Conservation (phyloP, 768 basidiomycete genomes). For the Suillus subaureus region DNA sequence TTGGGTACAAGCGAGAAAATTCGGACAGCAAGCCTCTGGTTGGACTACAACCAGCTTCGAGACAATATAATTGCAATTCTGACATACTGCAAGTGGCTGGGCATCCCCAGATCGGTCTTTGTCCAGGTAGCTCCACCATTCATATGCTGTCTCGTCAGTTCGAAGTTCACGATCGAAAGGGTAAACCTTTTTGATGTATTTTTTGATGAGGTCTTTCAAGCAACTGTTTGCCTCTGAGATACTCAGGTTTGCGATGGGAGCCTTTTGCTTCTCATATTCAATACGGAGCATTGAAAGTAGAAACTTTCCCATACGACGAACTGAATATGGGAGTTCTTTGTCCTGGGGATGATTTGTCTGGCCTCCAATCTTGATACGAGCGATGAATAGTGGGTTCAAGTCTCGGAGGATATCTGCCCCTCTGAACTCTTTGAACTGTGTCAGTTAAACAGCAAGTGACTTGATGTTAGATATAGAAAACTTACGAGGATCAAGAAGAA, state of each 20-base stretch:
- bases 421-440: neutral
- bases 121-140: too few species aligned
- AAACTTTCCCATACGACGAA: neutral
- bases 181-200: neutral
- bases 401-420: neutral
- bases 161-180: too few species aligned
- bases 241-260: neutral
- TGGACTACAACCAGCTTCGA: neutral
- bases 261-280: neutral
- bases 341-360: neutral
- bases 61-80: neutral
- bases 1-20: constrained; percentile 27
- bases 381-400: neutral
- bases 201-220: neutral
- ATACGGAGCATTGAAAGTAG: neutral
- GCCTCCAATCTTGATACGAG: neutral
- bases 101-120: too few species aligned
- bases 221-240: neutral
- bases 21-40: constrained; percentile 23
- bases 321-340: neutral
- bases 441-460: too few species aligned
- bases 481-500: neutral
- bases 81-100: neutral
- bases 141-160: too few species aligned
- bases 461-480: too few species aligned